Evolutionary conservation across 2,329 filamentous ascomycete genomes (phyloP).

Genomic region (Xylaria sp.): DNA sequence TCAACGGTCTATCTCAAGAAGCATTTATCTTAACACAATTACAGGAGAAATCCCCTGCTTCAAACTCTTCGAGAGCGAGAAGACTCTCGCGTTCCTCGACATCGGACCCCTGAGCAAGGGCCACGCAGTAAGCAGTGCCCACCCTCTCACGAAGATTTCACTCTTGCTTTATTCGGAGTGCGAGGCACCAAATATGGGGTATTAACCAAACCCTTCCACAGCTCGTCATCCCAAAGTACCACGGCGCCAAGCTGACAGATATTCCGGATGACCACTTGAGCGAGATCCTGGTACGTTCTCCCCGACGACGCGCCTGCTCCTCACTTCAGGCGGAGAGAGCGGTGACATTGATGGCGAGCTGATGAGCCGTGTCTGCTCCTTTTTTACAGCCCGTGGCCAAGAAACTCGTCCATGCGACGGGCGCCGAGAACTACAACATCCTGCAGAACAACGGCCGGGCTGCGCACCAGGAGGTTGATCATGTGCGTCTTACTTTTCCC

Average conservation of each 20-base stretch:
- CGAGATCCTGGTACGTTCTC: slow-evolving; percentile 74
- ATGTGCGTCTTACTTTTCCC: slow-evolving; percentile 63
- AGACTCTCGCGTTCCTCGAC: slow-evolving; percentile 93
- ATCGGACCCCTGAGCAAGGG: slow-evolving; percentile 88
- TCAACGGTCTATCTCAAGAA: neutral
- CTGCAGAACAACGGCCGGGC: slow-evolving; percentile 94
- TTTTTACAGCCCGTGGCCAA: slow-evolving; percentile 74
- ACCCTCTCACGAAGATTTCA: neutral
- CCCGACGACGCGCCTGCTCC: neutral
- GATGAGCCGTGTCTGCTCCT: neutral
- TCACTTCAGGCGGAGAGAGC: neutral
- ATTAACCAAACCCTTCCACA: slow-evolving; percentile 42
- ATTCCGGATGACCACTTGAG: slow-evolving; percentile 86
- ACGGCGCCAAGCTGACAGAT: slow-evolving; percentile 89
- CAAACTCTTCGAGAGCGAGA: slow-evolving; percentile 95
- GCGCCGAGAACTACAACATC: slow-evolving; percentile 85
- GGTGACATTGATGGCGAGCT: neutral
- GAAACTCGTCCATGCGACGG: slow-evolving; percentile 79
- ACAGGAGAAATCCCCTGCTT: slow-evolving; percentile 93
- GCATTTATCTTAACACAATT: neutral
- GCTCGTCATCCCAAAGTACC: slow-evolving; percentile 96
- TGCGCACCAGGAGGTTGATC: slow-evolving; percentile 91
- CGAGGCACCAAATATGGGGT: too few species aligned
- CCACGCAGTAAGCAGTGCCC: slow-evolving; percentile 72
- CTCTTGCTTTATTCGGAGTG: neutral